Evolutionary conservation across 306 rosid species (phyloP), one percentile per base, ranked within the genome.

Genomic region (Purshia tridentata): DNA sequence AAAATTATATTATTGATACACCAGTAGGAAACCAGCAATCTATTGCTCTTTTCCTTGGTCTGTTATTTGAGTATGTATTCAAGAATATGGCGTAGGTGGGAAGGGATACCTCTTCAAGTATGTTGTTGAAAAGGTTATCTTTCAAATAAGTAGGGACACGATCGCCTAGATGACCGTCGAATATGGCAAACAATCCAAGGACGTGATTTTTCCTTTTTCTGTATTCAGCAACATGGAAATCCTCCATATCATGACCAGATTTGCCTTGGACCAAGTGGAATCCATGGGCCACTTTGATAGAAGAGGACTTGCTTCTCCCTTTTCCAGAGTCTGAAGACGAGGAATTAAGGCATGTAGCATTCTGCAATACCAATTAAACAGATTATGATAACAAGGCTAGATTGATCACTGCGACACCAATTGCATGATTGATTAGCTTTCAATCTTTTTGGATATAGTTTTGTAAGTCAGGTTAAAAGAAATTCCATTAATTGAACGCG

Each of bases 101-200:
- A 50, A 50, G 19, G 19, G 16, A 50, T 44, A 82, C 95, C 90
- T 89, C 85, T 50, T 87, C 82, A 67, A 89, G 81, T 42, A 89
- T 89, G 66, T 82, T 85, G 13, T 84, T 72, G 14, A 89, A 89
- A 35, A 89, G 92, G 77, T 89, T 74, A 76, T 47, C 65, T 40
- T 83, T 88, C 83, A 89, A 87, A 81, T 83, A 89, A 82, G 70
- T 82, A 18, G 92, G 89, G 49, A 89, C 86, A 53, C 85, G 83
- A 69, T 89, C 88, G 61, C 96, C 92, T 73, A 82, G 84, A 78
- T 89, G 96, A 46, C 92, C 92, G 73, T 89, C 96, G 39, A 89
- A 89, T 62, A 89, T 89, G 6, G 96, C 96, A 77, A 89, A 87
- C 40, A 89, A 78, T 29, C 96, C 96, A 65, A 89, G 72, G 14